Conservation (phyloP, 495 filamentous ascomycete species). For the Penicillium pulvis region DNA sequence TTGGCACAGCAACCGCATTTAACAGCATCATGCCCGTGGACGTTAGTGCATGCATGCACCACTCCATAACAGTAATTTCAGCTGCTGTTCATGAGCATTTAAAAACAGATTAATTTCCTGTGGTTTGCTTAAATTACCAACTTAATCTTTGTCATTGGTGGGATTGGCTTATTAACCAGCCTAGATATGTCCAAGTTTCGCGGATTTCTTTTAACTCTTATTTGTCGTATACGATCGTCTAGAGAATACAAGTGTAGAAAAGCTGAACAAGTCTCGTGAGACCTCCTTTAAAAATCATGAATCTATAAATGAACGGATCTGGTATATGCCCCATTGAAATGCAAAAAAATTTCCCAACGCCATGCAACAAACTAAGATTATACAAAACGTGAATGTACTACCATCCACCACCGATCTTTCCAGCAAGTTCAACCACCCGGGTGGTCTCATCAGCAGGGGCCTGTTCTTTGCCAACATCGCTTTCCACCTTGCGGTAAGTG, state of each 20-base stretch:
- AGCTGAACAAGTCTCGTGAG: no score
- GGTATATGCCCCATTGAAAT: conserved; percentile 9
- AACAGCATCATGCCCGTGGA: not conserved
- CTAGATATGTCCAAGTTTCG: no score
- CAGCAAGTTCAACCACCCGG: conserved; percentile 83
- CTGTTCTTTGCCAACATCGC: conserved; percentile 85
- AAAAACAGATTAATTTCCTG: no score
- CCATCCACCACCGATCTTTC: conserved; percentile 94
- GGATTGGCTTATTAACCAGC: no score
- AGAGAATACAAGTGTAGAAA: not conserved
- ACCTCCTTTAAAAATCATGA: no score
- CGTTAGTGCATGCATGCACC: not conserved
- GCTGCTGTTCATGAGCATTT: no score
- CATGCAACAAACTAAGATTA: conserved; percentile 21
- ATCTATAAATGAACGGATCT: not conserved
- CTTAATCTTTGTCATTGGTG: no score
- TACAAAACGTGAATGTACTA: conserved; percentile 38
- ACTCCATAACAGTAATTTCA: not conserved
- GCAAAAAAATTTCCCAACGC: conserved; percentile 14
- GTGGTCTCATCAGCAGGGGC: conserved; percentile 61
- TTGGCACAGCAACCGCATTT: conserved; percentile 9
- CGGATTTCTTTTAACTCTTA: no score
- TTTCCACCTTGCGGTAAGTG: conserved; percentile 86
- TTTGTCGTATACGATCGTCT: not conserved
- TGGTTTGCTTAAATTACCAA: no score